Base-by-base conservation (phyloP, 2,329 filamentous ascomycete species). In the Trichophyton equinum region DNA sequence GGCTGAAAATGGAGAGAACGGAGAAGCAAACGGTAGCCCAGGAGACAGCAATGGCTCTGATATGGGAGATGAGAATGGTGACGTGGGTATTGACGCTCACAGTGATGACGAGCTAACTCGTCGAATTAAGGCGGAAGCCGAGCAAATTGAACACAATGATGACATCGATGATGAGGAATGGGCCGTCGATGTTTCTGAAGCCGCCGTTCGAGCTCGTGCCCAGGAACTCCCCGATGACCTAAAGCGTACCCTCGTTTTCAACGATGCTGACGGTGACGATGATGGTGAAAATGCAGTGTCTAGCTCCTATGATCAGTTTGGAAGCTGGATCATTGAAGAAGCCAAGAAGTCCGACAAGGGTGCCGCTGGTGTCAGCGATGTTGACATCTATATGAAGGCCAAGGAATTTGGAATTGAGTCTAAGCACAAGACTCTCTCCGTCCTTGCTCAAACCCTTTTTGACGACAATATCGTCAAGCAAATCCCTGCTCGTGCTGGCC, bases 111-210 rank as follows among this genome's bases (percentile, higher is more conserved):
- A 96, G 76, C 86, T 96, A 67, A 89, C 86, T 69, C 88, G 89
- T 73, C 82, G 81, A 67, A 87, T 86, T 75, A 84, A 85, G 64
- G 79, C 80, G 62, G 83, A 82, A 65, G 86, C 85, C 66, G 80
- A 85, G 69, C 86, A 87, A 71, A 86, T 96, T 70, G 88, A 88
- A 68, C 82, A 82, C 53, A 77, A 79, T 27, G 81, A 84, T 60
- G 84, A 87, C 69, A 81, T 84, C 70, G 89, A 91, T 75, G 89
- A 96, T 66, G 86, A 95, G 64, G 84, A 95, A 67, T 99, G 94
- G 94, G 89, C 91, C 64, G 89, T 97, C 63, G 94, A 99, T 74
- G 94, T 95, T 79, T 96, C 91, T 65, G 90, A 91, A 74, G 91
- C 91, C 74, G 94, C 94, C 66, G 88, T 97, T 79, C 91, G 88